Evolutionary conservation across 2,329 filamentous ascomycete genomes (phyloP).

Genomic region (Graphilbum sp.): DNA sequence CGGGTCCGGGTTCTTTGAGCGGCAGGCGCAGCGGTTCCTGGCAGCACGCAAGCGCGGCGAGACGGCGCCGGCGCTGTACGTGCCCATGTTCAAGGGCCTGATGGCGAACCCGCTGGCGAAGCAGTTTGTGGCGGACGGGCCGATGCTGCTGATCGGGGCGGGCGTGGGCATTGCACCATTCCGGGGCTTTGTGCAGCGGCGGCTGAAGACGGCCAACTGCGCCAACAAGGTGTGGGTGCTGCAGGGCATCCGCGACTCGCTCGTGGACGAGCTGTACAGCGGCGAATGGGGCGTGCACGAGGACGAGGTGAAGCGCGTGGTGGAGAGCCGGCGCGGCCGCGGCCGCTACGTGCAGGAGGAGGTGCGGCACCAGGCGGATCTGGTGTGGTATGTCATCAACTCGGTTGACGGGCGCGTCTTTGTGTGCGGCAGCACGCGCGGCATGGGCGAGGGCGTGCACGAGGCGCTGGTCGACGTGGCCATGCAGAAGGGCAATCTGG

Average conservation of each 20-base stretch:
- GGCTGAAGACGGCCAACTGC: constrained; percentile 85
- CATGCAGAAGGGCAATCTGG: constrained; percentile 81
- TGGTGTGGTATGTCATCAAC: constrained; percentile 98
- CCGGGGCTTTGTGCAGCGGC: constrained; percentile 89
- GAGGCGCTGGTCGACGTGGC: constrained; percentile 75
- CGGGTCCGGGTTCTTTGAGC: constrained; percentile 85
- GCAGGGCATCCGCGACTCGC: constrained; percentile 82
- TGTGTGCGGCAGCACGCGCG: constrained; percentile 86
- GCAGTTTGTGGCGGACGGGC: constrained; percentile 83
- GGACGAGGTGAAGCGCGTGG: constrained; percentile 66
- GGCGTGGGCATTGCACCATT: constrained; percentile 96
- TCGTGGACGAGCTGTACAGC: constrained; percentile 89
- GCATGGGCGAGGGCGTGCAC: constrained; percentile 96
- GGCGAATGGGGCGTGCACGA: constrained; percentile 95
- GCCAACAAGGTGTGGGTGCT: constrained; percentile 97
- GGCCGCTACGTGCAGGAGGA: constrained; percentile 94
- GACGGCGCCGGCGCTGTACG: constrained; percentile 42
- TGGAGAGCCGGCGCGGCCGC: constrained; percentile 59
- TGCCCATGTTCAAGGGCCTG: constrained; percentile 96
- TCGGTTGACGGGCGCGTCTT: constrained; percentile 91
- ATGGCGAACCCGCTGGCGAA: constrained; percentile 94
- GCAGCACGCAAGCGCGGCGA: constrained; percentile 47
- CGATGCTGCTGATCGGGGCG: constrained; percentile 93
- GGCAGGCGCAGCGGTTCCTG: constrained; percentile 59
- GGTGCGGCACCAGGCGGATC: constrained; percentile 73